Percentiles rank a stretch among this genome's conserved stretches.
phyloP scores from a whole-genome alignment of 495 filamentous ascomycete species.

The Penicillium samsonianum region DNA sequence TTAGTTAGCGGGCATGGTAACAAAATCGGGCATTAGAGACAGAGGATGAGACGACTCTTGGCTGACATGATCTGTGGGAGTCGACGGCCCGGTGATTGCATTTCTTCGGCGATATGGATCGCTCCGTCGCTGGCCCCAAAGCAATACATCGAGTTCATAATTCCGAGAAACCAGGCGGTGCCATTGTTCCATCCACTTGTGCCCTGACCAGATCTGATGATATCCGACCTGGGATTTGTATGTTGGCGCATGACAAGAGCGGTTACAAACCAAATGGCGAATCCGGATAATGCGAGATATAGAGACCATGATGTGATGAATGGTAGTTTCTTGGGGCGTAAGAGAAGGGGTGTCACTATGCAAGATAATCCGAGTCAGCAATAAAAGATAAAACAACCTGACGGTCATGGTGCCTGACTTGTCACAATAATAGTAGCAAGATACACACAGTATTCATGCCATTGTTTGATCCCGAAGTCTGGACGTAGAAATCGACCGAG shows the following conservation, averaged over 20 bases:
- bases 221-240: slow-evolving; percentile 15
- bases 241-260: slow-evolving; percentile 26
- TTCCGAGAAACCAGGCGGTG: slow-evolving; percentile 38
- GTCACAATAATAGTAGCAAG: neutral
- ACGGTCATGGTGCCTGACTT: neutral
- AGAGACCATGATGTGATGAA: neutral
- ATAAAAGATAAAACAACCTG: neutral
- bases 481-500: neutral
- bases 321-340: neutral
- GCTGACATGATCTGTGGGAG: neutral
- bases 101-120: neutral
- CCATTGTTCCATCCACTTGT: slow-evolving; percentile 37
- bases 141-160: slow-evolving; percentile 38
- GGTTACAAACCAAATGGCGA: slow-evolving; percentile 21
- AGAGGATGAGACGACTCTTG: neutral
- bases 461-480: neutral
- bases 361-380: neutral
- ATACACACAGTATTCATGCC: neutral
- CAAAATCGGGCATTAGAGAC: slow-evolving; percentile 18
- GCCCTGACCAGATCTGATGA: slow-evolving; percentile 21
- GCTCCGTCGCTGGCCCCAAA: slow-evolving; percentile 14
- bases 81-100: neutral
- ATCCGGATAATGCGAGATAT: neutral
- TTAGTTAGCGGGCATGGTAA: neutral
- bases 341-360: neutral